Conservation (phyloP, 345 rosid species). For the Diplotaxis tenuifolia region DNA sequence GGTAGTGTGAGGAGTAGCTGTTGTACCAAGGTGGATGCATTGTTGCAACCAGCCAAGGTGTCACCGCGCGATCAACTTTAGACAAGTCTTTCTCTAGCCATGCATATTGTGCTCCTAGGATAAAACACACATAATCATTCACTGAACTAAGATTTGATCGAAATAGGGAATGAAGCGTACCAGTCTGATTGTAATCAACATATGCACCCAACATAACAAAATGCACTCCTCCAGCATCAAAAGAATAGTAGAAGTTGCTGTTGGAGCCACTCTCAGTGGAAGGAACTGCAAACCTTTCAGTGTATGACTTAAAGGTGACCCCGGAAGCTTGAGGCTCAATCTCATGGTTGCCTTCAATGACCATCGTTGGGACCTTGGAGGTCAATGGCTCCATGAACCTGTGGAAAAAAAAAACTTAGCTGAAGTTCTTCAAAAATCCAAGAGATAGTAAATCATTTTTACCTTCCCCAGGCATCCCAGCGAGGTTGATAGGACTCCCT, state of each 20-base stretch:
- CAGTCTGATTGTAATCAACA: slow-evolving; percentile 61
- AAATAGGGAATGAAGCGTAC: slow-evolving; percentile 24
- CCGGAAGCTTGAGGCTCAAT: slow-evolving; percentile 74
- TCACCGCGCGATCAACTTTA: slow-evolving; percentile 49
- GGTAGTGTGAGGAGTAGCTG: slow-evolving; percentile 79
- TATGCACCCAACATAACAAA: slow-evolving; percentile 86
- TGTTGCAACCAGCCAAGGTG: slow-evolving; percentile 84
- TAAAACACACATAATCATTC: background rate
- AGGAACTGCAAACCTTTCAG: slow-evolving; percentile 72
- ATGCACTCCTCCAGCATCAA: slow-evolving; percentile 81
- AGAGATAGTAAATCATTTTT: background rate
- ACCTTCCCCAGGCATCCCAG: slow-evolving; percentile 98
- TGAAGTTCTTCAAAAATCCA: background rate
- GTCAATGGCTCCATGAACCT: slow-evolving; percentile 87
- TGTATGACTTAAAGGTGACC: slow-evolving; percentile 67
- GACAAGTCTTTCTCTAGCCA: slow-evolving; percentile 74
- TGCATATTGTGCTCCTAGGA: slow-evolving; percentile 59
- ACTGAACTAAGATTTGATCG: background rate
- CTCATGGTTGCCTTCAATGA: slow-evolving; percentile 84
- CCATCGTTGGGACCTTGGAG: slow-evolving; percentile 86
- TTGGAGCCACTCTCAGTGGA: slow-evolving; percentile 68
- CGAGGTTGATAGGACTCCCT: slow-evolving; percentile 91
- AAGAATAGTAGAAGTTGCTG: slow-evolving; percentile 79
- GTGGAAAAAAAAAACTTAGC: slow-evolving; percentile 2
- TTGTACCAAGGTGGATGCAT: slow-evolving; percentile 93